Conservation (phyloP, 768 basidiomycete species). For the Rhodotorula babjevae region DNA sequence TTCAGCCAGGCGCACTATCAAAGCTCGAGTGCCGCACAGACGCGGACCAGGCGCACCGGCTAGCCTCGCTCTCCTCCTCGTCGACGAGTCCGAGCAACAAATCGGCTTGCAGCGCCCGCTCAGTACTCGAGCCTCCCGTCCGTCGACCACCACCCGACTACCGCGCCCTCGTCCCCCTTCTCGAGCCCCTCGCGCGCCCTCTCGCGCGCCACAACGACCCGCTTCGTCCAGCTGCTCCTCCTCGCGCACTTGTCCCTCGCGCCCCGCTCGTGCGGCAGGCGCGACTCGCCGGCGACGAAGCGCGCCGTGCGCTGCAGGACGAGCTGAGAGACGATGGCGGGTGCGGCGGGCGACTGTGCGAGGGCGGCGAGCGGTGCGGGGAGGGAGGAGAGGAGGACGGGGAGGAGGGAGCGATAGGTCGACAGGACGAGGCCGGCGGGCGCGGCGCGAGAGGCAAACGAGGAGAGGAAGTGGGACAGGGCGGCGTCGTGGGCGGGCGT, state of each 20-base stretch:
- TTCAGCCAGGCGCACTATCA: no score
- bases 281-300: neutral
- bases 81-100: no score
- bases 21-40: no score
- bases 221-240: neutral
- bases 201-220: neutral
- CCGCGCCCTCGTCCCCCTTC: neutral
- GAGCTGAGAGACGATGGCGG: constrained; percentile 1
- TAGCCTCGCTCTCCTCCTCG: no score
- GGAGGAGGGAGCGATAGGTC: neutral
- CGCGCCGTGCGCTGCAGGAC: neutral
- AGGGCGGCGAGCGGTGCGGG: neutral
- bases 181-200: neutral
- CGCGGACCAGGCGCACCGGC: no score
- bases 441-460: neutral
- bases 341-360: neutral
- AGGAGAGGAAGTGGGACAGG: neutral
- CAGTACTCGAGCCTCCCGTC: neutral
- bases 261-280: no score
- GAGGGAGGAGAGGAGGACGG: neutral
- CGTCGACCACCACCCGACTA: neutral
- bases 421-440: neutral
- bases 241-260: neutral
- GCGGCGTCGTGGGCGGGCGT: neutral
- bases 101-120: neutral